Percentiles rank a stretch among this genome's conserved stretches.
Evolutionary conservation across 371 early-diverging fungal species (phyloP).

Genomic region (Mucor saturninus): DNA sequence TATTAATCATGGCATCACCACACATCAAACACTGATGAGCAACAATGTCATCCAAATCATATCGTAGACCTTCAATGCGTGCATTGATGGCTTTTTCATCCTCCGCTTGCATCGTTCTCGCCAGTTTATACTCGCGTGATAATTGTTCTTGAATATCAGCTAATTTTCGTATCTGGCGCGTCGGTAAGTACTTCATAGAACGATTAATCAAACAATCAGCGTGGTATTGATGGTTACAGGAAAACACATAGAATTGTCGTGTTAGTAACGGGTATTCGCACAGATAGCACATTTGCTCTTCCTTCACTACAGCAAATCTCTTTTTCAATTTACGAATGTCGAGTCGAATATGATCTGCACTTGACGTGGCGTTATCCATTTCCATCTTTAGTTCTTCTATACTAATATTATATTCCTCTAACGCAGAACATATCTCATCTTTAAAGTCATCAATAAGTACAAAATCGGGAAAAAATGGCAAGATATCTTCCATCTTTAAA

Average conservation of each 20-base stretch:
- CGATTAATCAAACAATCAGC: conserved; percentile 82
- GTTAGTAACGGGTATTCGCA: conserved; percentile 51
- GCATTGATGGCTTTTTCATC: conserved; percentile 23
- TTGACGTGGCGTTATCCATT: conserved; percentile 90
- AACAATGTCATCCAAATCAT: conserved; percentile 79
- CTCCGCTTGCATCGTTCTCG: conserved; percentile 23
- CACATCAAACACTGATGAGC: conserved; percentile 87
- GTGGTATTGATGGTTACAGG: conserved; percentile 56
- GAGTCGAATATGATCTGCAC: conserved; percentile 79
- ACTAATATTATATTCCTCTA: conserved; percentile 85
- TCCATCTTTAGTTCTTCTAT: conserved; percentile 81
- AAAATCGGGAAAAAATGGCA: conserved; percentile 96
- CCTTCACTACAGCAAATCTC: conserved; percentile 31
- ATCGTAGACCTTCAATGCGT: conserved; percentile 41
- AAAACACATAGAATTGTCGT: conserved; percentile 29
- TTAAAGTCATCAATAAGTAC: conserved; percentile 95
- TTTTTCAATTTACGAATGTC: conserved; percentile 81
- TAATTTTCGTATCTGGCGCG: conserved; percentile 45
- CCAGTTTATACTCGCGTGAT: conserved; percentile 41
- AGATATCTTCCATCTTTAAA: conserved; percentile 91
- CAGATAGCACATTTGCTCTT: conserved; percentile 24
- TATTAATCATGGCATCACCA: conserved; percentile 87
- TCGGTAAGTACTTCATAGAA: conserved; percentile 37
- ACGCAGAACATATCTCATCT: conserved; percentile 82
- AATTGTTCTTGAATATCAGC: conserved; percentile 68